Base-by-base conservation (phyloP, 1,284 basidiomycete genomes). In the Kalmanozyma brasiliensis region DNA sequence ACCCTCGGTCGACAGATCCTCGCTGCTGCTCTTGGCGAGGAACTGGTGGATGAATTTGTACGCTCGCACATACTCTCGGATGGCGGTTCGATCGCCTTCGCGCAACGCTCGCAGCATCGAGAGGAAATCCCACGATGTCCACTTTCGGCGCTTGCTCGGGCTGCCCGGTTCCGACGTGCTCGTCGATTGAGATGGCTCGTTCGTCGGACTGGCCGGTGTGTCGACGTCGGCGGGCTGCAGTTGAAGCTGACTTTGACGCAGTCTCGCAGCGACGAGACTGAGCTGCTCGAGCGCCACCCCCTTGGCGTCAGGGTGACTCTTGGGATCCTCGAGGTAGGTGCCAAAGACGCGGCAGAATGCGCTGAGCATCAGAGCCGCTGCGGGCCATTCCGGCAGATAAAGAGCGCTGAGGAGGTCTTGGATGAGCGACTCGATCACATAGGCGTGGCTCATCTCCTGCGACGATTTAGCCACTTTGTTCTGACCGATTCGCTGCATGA, bases 381-480 rank as follows among this genome's bases (percentile, higher is more conserved):
- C 94, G 0, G 96, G 95, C 94, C 94, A 98, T 81, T 98, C 95
- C 0, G 95, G 94, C 86, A 91, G 91, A 79, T 91, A 94, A 4
- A 97, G 84, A 4, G 95, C 93, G 14, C 87, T 86, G n/a, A 98
- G 86, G 16, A 97, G 85, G 78, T 98, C 95, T 5, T 89, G 88
- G 30, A 98, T 88, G 13, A 98, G 85, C 65, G 90, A 91, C 76
- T 97, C 94, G 60, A 98, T 90, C 36, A 97, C 92, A 0, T 88
- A 86, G 52, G 92, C 89, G 81, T 95, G 96, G 43, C 64, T 74
- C 61, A 73, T 52, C 22, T 81, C 79, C 14, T 57, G 48, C 17
- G 74, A 66, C 23, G 62, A 63, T 37, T 77, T 78, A 29, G 52
- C 55, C 17, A 72, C 52, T 46, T 81, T 81, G 33, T 52, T 60